These are phyloP conservation scores for Gossypium bickii DNA, from an alignment of 345 rosid species.

Conservation along the genomic window DNA sequence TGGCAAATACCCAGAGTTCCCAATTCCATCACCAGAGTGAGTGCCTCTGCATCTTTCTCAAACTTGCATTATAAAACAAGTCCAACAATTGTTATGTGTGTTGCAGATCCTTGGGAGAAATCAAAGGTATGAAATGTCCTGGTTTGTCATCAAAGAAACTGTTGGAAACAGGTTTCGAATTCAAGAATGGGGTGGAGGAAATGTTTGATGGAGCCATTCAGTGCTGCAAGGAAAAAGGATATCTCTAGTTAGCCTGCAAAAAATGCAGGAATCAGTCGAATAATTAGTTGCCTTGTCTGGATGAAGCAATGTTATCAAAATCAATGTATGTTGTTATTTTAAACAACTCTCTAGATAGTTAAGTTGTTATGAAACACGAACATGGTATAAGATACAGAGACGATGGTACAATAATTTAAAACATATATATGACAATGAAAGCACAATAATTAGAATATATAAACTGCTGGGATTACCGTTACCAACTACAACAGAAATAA, in stretches of 20 bases:
- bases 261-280: background rate
- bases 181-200: slow-evolving; percentile 12
- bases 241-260: background rate
- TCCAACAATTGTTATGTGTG: no score
- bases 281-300: no score
- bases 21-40: background rate
- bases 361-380: no score
- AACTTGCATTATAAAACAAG: background rate
- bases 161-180: slow-evolving; percentile 22
- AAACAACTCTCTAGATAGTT: no score
- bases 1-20: slow-evolving; percentile 27
- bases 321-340: no score
- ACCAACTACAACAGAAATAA: slow-evolving; percentile 16
- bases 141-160: slow-evolving; percentile 31
- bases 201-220: slow-evolving; percentile 24
- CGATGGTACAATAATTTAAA: no score
- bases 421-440: no score
- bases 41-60: background rate
- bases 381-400: no score
- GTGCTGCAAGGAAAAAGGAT: slow-evolving; percentile 29
- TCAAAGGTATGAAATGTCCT: background rate
- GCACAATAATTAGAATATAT: no score
- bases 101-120: background rate
- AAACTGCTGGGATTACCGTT: background rate
- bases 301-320: no score